phyloP scores from a whole-genome alignment of 345 rosid species.

The Kandelia obovata region DNA sequence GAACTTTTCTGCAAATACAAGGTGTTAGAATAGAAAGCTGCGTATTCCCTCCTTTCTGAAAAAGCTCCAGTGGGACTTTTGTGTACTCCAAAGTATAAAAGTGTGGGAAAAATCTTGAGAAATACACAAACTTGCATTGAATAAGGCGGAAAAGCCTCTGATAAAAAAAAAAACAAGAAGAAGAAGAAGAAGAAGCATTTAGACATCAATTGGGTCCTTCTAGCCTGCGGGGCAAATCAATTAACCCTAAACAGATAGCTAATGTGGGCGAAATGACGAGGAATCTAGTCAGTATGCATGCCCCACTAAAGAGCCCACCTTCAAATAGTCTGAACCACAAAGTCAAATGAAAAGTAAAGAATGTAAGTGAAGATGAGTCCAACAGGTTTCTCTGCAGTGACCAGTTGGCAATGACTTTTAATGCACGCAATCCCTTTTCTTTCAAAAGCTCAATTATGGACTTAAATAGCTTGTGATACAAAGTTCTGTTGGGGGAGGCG shows the following conservation, averaged over 20 bases:
- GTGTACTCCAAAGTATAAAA: too few species aligned
- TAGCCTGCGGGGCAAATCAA: neutral
- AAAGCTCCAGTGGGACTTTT: too few species aligned
- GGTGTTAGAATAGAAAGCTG: too few species aligned
- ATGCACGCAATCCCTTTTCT: neutral
- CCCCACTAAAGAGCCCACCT: neutral
- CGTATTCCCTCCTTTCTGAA: too few species aligned
- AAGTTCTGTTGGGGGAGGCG: neutral
- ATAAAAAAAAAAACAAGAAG: too few species aligned
- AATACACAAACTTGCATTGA: too few species aligned
- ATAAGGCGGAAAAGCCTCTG: too few species aligned
- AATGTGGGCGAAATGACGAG: constrained; percentile 6
- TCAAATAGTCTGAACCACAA: neutral
- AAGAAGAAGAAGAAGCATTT: neutral
- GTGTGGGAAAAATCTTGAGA: too few species aligned
- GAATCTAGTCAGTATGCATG: constrained; percentile 13
- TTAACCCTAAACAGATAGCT: too few species aligned
- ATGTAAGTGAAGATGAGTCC: neutral
- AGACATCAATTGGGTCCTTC: neutral
- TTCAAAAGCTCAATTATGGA: neutral
- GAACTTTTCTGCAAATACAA: too few species aligned
- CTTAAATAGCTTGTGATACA: constrained; percentile 1
- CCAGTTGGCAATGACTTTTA: neutral
- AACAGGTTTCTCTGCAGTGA: neutral
- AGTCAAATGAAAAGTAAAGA: neutral